Base-by-base conservation (phyloP, 441 rosid genomes). In the Sinapis alba region DNA sequence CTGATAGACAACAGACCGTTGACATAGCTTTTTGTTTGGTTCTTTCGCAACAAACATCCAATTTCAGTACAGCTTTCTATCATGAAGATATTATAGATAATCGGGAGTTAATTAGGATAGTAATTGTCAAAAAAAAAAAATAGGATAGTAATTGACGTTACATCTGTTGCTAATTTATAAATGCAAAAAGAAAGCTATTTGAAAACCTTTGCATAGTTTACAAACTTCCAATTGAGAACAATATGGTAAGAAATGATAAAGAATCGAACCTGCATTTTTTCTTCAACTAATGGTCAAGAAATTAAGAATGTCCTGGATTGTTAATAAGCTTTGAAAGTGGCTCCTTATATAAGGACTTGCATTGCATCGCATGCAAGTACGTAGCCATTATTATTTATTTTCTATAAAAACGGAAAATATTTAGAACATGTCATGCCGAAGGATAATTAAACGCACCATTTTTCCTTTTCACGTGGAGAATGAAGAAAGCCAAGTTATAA, bases 41-140 rank as follows among this genome's bases (percentile, higher is more conserved):
- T 76, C 68, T 86, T 9, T 85, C 83, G 65, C 83, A 84, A 32
- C 67, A 63, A 38, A 80, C 2, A 3, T 74, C 83, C 79, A 88
- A 38, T 65, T 86, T 84, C 71, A 90, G 59, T 58, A 85, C 86
- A 3, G 78, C 84, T 82, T 84, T 85, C 96, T 88, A 89, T 51
- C 68, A 76, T 15, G 28, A 53, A 54, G 24, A 61, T 50, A 38
- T 65, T 5, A 27, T 21, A 63, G 18, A 60, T 27, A 2, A 18
- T 18, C n/a, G 62, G 26, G 0, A 47, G 19, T 5, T 47, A 32
- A 23, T 57, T 45, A 65, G 16, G 3, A 43, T 45, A 73, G 6
- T 50, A 26, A 38, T 26, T 16, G 27, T n/a, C n/a, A n/a, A n/a
- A n/a, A n/a, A n/a, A n/a, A n/a, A n/a, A n/a, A n/a, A n/a, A n/a